These are phyloP conservation scores for Leccinellum luteum DNA, from an alignment of 768 basidiomycete genomes.

Conservation along the genomic window DNA sequence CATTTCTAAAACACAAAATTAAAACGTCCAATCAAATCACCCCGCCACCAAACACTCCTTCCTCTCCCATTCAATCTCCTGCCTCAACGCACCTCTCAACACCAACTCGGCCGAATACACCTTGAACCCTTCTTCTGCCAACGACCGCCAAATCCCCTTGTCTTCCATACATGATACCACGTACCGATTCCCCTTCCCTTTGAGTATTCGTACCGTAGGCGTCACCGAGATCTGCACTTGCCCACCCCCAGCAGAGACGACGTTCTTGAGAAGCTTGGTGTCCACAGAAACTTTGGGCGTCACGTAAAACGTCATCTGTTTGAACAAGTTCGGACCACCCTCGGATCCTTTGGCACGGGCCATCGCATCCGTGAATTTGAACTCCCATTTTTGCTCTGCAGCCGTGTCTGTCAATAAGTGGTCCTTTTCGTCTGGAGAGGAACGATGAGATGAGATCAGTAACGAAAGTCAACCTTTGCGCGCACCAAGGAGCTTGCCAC, in stretches of 20 bases:
- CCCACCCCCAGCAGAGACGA: conserved; percentile 70
- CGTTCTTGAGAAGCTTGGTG: conserved; percentile 59
- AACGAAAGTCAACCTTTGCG: conserved; percentile 5
- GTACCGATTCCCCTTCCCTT: conserved; percentile 47
- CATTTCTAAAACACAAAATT: not conserved
- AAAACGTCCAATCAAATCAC: not conserved
- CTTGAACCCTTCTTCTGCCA: conserved; percentile 46
- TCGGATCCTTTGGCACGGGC: conserved; percentile 48
- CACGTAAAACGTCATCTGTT: conserved; percentile 68
- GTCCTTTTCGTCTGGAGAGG: conserved; percentile 53
- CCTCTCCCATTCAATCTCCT: conserved; percentile 65
- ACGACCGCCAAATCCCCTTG: conserved; percentile 60
- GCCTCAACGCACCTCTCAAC: conserved; percentile 59
- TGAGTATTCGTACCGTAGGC: conserved; percentile 56
- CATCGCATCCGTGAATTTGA: conserved; percentile 62
- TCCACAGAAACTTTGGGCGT: conserved; percentile 64
- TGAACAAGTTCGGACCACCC: conserved; percentile 52
- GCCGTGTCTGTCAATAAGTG: conserved; percentile 59
- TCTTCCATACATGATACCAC: conserved; percentile 70
- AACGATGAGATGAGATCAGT: not conserved
- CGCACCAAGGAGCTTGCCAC: conserved; percentile 63
- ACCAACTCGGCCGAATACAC: conserved; percentile 74
- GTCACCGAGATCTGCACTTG: conserved; percentile 50
- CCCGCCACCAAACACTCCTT: conserved; percentile 21
- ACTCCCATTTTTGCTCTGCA: conserved; percentile 64